These are phyloP conservation scores for Talaromyces verruculosus DNA, from an alignment of 2,329 filamentous ascomycete species.

Conservation along the genomic window DNA sequence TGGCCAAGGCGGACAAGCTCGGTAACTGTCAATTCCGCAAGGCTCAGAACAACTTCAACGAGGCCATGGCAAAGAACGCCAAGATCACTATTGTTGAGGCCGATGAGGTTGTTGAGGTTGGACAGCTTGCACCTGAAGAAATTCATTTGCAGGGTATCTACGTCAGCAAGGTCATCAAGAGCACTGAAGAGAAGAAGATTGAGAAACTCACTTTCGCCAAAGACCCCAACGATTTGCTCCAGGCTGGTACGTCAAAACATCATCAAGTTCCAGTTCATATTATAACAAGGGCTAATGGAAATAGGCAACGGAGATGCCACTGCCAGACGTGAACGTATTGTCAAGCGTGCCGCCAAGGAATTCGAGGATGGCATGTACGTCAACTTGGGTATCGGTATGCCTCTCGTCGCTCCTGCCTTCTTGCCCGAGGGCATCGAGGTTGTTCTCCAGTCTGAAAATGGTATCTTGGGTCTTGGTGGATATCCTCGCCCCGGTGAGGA, in stretches of 20 bases:
- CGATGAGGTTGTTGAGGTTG: conserved; percentile 75
- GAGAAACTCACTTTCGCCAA: conserved; percentile 79
- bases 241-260: conserved; percentile 42
- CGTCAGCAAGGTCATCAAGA: conserved; percentile 76
- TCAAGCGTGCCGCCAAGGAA: conserved; percentile 71
- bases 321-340: conserved; percentile 77
- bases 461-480: conserved; percentile 76
- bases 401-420: conserved; percentile 76
- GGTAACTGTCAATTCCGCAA: conserved; percentile 79
- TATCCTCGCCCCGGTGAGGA: conserved; percentile 69
- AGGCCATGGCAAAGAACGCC: conserved; percentile 78
- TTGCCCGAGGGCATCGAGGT: conserved; percentile 68
- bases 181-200: conserved; percentile 68
- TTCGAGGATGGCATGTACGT: conserved; percentile 53
- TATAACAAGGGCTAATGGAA: conserved; percentile 30
- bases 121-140: conserved; percentile 69
- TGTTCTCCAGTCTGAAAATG: conserved; percentile 84
- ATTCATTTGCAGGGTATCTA: conserved; percentile 83
- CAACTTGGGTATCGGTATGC: conserved; percentile 82
- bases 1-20: conserved; percentile 72
- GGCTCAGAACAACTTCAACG: conserved; percentile 72
- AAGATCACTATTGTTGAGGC: conserved; percentile 79
- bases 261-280: no score
- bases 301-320: conserved; percentile 57
- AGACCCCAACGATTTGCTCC: conserved; percentile 54